Conservation (phyloP, 1,284 basidiomycete species). For the Cryptococcus deneoformans region DNA sequence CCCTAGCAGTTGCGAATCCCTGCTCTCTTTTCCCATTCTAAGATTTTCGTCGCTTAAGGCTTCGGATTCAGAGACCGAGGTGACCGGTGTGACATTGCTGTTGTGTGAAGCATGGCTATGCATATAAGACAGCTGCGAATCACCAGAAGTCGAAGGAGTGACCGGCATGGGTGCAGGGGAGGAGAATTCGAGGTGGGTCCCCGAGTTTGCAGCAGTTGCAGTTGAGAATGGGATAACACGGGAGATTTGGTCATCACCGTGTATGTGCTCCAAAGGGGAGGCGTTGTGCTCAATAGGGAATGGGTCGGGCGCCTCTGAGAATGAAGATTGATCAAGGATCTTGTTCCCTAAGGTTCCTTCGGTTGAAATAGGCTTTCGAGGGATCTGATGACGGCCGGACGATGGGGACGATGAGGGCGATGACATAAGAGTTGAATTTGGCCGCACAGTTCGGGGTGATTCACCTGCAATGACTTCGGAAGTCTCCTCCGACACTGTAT, state of each 20-base stretch:
- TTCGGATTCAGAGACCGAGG: slow-evolving; percentile 11
- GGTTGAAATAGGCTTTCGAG: background rate
- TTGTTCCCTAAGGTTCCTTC: background rate
- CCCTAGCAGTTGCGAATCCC: background rate
- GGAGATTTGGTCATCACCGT: too few species aligned
- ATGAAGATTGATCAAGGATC: background rate
- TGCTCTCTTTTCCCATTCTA: background rate
- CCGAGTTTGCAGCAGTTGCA: background rate
- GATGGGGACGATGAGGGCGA: slow-evolving; percentile 1
- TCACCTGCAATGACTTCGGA: background rate
- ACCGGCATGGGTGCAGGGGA: background rate
- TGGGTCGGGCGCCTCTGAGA: slow-evolving; percentile 21
- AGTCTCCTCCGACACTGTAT: background rate
- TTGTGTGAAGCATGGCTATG: slow-evolving; percentile 9
- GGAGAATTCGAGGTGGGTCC: background rate
- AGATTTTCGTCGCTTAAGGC: slow-evolving; percentile 1
- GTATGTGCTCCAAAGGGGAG: too few species aligned
- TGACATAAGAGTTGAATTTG: background rate
- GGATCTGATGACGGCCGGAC: slow-evolving; percentile 3
- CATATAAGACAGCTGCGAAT: slow-evolving; percentile 12
- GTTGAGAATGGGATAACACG: too few species aligned
- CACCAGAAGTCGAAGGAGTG: slow-evolving; percentile 14
- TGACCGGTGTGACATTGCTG: slow-evolving; percentile 13
- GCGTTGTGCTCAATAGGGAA: slow-evolving; percentile 6
- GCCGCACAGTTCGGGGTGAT: background rate